Evolutionary conservation across 495 filamentous ascomycete species (phyloP), one percentile per base, ranked within the genome.

Genomic region (Coniosporium apollinis): DNA sequence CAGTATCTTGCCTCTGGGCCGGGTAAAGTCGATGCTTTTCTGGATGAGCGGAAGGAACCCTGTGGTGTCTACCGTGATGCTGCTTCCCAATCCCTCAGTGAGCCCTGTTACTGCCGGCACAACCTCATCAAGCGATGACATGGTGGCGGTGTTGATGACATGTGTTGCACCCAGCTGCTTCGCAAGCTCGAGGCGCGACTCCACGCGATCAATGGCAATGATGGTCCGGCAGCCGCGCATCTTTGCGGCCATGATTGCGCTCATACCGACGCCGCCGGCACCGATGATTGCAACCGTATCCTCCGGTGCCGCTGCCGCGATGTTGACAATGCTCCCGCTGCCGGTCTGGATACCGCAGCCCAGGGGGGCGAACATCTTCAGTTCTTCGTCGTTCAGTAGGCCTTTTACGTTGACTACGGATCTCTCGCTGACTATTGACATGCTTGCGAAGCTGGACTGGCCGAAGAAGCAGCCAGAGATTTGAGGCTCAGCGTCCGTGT

Each of bases 271-370:
- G 19, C 41, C 50, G n/a, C 50, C 50, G 13, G 47, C 34, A 3
- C 50, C 50, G 18, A 51, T 33, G 15, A 54, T 37, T 3, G 38
- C 22, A 18, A 54, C 34, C 20, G 35, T 31, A 19, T 48, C 42
- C 7, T 44, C 28, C 13, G 26, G 14, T 6, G 25, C 38, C 3
- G 47, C 42, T 33, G 43, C 25, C 13, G 47, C 41, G 13, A 28
- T 30, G 31, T 49, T 54, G 33, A 48, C 20, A 17, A 54, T 40
- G 13, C 41, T 42, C 14, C 59, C 58, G 14, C 45, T 48, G 6
- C 60, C 60, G 5, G 60, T 64, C 43, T 57, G 54, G 22, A 61
- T 47, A 4, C 56, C 60, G 30, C 60, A 62, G 7, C 59, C 60
- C 24, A 64, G 49, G 2, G 60, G 58, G 4, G 60, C 49, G 17